Base-by-base conservation (phyloP, 2,329 filamentous ascomycete species). In the Bipolaris oryzae region DNA sequence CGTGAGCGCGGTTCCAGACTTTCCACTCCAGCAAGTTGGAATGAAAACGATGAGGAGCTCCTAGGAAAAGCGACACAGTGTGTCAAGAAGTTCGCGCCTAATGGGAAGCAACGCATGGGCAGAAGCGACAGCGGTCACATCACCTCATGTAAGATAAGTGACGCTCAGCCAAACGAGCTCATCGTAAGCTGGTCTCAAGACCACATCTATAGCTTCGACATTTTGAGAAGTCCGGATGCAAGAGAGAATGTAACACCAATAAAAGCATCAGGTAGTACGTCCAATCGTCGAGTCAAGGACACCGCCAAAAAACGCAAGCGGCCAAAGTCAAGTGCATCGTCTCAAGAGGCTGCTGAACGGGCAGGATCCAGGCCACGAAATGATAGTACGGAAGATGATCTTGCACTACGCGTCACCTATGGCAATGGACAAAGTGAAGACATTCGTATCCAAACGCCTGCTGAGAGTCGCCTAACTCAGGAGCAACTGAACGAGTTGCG, bases 81-180 rank as follows among this genome's bases (percentile, higher is more conserved):
- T 69, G 87, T 89, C 25, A 82, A 84, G 55, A 84, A 87, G 59
- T 89, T 89, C 69, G 87, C 86, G 11, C 87, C 87, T 1, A 77
- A 82, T 56, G 84, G 86, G n/a, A 81, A 84, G 72, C 77, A 76
- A 61, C 77, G 74, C 38, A 84, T 85, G 80, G 73, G 77, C 53
- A 77, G 78, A 42, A 78, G 77, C 54, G 84, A 87, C 51, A 83
- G 83, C 58, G 84, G 86, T 4, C 86, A 89, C 64, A 89, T 89
- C 66, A 89, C 87, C 2, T 86, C 87, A 15, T 88, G 86, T 74
- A 89, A 89, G 74, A 89, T 89, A 66, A 88, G 86, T 62, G 85
- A 89, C 74, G 85, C 85, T 7, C 82, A 87, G 57, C 87, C 87
- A 0, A 87, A 89, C 60, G 87, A 89, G 66, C 82, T 89, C 66